These are phyloP conservation scores for Prosopis cineraria DNA, from an alignment of 306 rosid species.

Conservation along the genomic window DNA sequence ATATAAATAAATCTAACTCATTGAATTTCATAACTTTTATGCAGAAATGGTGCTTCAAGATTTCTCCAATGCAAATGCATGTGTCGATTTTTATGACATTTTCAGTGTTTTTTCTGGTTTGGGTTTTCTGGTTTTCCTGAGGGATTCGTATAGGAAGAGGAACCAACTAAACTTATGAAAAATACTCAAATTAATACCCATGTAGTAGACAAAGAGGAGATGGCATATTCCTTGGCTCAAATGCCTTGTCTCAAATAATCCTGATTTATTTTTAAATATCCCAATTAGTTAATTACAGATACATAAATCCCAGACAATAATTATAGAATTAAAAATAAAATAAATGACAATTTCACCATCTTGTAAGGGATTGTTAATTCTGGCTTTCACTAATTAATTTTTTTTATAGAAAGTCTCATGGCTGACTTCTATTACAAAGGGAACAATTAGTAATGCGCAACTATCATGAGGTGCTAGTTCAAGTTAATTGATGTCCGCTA, in stretches of 20 bases:
- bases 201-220: not conserved
- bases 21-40: not conserved
- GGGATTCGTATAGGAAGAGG: conserved; percentile 7
- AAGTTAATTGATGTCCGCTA: conserved; percentile 13
- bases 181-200: not conserved
- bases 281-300: not conserved
- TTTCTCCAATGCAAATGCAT: not conserved
- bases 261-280: not conserved
- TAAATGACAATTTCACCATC: not conserved
- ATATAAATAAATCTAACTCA: not conserved
- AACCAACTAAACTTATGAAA: not conserved
- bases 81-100: not conserved
- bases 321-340: not conserved
- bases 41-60: not conserved
- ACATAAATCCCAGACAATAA: not conserved
- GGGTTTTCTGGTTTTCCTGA: not conserved
- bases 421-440: not conserved
- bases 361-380: not conserved
- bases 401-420: conserved; percentile 23
- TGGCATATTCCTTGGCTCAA: not conserved
- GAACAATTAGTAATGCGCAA: not conserved
- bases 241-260: not conserved
- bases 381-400: conserved; percentile 22
- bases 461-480: conserved; percentile 22
- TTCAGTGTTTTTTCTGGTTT: not conserved